A percentile compares a stretch with the other conserved stretches of the same genome.
Evolutionary conservation across 2,329 filamentous ascomycete species (phyloP).

Genomic region (Colletotrichum zoysiae): DNA sequence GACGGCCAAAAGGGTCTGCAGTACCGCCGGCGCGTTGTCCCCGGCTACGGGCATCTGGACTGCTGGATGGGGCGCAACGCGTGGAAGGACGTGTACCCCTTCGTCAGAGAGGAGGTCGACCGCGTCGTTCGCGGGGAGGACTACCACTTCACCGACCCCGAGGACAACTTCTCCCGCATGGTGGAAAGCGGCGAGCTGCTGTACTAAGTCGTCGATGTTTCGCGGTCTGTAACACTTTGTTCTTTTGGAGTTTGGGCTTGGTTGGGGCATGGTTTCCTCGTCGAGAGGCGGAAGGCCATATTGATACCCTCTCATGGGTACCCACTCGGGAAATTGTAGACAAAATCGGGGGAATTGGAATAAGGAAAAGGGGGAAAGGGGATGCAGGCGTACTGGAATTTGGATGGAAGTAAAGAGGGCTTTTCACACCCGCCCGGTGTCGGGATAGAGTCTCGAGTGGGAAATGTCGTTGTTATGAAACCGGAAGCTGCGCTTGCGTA

Average conservation of each 20-base stretch:
- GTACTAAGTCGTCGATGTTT: conserved; percentile 45
- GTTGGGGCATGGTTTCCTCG: background rate
- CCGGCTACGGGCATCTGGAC: conserved; percentile 71
- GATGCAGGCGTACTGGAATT: background rate
- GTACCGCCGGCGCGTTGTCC: conserved; percentile 66
- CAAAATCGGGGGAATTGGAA: no score
- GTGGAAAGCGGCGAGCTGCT: conserved; percentile 56
- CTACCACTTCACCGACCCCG: conserved; percentile 59
- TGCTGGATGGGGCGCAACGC: conserved; percentile 72
- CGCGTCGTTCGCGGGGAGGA: conserved; percentile 59
- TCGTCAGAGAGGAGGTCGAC: conserved; percentile 67
- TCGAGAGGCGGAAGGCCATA: background rate
- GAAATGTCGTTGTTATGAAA: background rate
- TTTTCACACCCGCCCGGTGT: background rate
- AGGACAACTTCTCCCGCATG: conserved; percentile 58
- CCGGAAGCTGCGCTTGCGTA: background rate
- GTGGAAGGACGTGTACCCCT: conserved; percentile 70
- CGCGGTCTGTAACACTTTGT: background rate
- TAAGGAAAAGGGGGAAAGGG: background rate
- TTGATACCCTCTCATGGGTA: background rate
- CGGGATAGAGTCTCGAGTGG: conserved; percentile 1
- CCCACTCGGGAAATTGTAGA: background rate
- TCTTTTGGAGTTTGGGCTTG: background rate
- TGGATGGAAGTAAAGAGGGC: background rate
- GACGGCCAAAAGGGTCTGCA: conserved; percentile 50